Evolutionary conservation across 257 asterid species (phyloP), one percentile per base, ranked within the genome.

Genomic region (Lycium barbarum): DNA sequence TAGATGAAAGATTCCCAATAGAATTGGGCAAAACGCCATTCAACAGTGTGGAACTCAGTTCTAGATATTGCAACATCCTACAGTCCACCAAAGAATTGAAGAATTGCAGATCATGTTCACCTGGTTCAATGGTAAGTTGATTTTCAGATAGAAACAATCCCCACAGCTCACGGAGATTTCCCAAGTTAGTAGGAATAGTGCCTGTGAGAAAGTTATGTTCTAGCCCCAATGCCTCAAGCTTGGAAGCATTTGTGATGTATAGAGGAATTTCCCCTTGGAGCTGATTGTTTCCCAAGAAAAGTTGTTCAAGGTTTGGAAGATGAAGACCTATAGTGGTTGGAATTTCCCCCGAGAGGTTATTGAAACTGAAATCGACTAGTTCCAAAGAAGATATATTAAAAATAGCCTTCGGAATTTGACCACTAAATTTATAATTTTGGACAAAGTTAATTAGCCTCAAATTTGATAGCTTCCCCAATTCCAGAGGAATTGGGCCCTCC

Each of bases 341-440:
- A 61, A 88, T 10, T 22, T 36, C 54, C 14, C 90, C 91, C 0
- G 89, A 71, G 45, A 90, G 84, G 59, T 17, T 68, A 51, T 82
- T 90, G n/a, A 2, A 83, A 0, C 76, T 55, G 86, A 87, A 82
- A 5, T 82, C 87, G 10, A 88, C 36, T 45, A 40, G 7, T 51
- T 72, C 80, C 80, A 88, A 38, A 33, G 88, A 83, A 14, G 91
- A 90, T 9, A 88, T 9, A 83, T 90, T 88, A 83, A 88, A 90
- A 53, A 90, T 88, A 38, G 2, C 51, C 9, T 80, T 54, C 47
- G 92, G 91, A 71, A 88, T 90, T 59, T 59, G 84, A 26, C 91
- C 91, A 7, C 81, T 80, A 3, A 89, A 79, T 49, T 79, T 84
- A 61, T 61, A 9, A 82, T 86, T 83, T 63, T 0, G 20, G 36